phyloP scores from a whole-genome alignment of 2,329 filamentous ascomycete genomes.

The Escovopsis weberi region DNA sequence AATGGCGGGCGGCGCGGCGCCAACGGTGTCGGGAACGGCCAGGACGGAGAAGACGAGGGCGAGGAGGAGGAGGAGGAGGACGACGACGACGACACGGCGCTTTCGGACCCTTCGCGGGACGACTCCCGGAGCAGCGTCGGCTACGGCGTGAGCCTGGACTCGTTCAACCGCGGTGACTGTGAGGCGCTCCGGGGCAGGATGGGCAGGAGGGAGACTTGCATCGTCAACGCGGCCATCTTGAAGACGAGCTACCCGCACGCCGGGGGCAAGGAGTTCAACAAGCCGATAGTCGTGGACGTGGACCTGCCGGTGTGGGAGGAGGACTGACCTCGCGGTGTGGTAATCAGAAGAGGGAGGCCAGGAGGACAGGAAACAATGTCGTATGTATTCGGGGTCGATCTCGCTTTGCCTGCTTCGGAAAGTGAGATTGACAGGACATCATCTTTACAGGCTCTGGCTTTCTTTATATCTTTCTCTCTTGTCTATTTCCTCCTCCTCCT shows the following conservation, averaged over 20 bases:
- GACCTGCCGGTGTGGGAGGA: conserved; percentile 43
- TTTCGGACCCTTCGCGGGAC: not conserved
- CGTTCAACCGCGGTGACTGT: conserved; percentile 26
- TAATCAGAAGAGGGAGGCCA: conserved; percentile 17
- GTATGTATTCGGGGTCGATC: not conserved
- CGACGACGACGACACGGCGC: not conserved
- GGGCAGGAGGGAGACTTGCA: conserved; percentile 52
- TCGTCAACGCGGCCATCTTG: conserved; percentile 69
- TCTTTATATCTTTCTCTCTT: too few species aligned
- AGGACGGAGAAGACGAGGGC: too few species aligned
- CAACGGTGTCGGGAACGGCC: too few species aligned
- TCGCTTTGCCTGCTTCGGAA: not conserved
- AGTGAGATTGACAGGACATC: too few species aligned
- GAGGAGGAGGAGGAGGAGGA: too few species aligned
- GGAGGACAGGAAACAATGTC: not conserved
- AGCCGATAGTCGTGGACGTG: conserved; percentile 73
- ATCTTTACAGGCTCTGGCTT: too few species aligned
- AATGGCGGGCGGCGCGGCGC: too few species aligned
- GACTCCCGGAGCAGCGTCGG: not conserved
- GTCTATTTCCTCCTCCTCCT: too few species aligned
- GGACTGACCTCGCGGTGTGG: conserved; percentile 4
- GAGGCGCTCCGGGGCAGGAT: conserved; percentile 25
- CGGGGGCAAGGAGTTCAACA: conserved; percentile 52
- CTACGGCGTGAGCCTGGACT: conserved; percentile 17
- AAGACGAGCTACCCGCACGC: conserved; percentile 49